Percentiles rank a stretch among this genome's conserved stretches.
Conservation (phyloP, 2,329 filamentous ascomycete species). For the Pyrenophora teres region DNA sequence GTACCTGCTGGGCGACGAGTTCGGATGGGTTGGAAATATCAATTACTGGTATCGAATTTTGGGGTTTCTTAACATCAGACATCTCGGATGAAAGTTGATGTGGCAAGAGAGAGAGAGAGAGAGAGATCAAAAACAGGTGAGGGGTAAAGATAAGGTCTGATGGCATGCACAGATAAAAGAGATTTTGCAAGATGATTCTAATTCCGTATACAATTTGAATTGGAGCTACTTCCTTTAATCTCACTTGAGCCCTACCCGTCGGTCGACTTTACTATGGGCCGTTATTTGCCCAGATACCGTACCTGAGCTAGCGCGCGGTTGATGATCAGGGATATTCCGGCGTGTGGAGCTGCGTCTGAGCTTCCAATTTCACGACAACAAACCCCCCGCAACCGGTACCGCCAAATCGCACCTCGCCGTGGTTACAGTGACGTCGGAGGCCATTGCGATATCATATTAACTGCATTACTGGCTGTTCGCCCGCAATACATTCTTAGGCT, state of each 20-base stretch:
- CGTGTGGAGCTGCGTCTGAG: constrained; percentile 15
- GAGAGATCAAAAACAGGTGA: constrained; percentile 1
- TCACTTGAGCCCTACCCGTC: background rate
- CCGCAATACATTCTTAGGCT: background rate
- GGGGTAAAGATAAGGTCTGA: constrained; percentile 6
- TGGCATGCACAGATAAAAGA: background rate
- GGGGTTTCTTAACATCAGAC: constrained; percentile 13
- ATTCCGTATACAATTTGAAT: too few relatives aligned
- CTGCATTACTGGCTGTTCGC: background rate
- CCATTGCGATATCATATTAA: background rate
- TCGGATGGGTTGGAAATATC: constrained; percentile 69
- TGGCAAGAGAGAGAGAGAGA: background rate
- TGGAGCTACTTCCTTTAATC: background rate
- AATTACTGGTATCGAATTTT: constrained; percentile 71
- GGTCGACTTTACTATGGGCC: background rate
- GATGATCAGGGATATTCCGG: constrained; percentile 15
- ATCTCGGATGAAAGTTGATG: constrained; percentile 12
- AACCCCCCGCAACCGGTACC: constrained; percentile 10
- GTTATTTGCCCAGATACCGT: constrained; percentile 5
- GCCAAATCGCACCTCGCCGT: constrained; percentile 1
- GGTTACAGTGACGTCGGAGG: background rate
- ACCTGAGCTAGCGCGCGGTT: constrained; percentile 20
- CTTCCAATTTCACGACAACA: constrained; percentile 19
- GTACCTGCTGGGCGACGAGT: constrained; percentile 69
- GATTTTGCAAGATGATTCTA: too few relatives aligned